Percentiles rank a stretch among this genome's conserved stretches.
phyloP scores from a whole-genome alignment of 1,139 yeast genomes.

The Protomyces inouyei region DNA sequence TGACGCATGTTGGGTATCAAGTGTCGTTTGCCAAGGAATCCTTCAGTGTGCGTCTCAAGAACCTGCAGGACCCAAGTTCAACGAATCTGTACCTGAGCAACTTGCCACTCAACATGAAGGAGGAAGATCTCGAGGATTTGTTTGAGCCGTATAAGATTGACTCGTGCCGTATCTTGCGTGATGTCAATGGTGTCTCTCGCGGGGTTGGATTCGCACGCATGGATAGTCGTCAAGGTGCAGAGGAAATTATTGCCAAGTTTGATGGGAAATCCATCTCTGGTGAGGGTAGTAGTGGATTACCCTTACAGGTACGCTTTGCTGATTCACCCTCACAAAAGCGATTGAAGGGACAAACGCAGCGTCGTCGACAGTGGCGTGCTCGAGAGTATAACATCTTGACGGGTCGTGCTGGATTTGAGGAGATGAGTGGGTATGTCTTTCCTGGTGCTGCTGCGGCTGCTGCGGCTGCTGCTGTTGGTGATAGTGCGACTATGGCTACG shows the following conservation, averaged over 20 bases:
- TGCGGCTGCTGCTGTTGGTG: background rate
- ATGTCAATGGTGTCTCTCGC: slow-evolving; percentile 32
- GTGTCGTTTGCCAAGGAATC: slow-evolving; percentile 36
- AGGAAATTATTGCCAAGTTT: slow-evolving; percentile 32
- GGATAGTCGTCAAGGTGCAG: slow-evolving; percentile 32
- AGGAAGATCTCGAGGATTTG: slow-evolving; percentile 32
- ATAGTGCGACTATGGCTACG: background rate
- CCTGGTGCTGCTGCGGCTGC: background rate
- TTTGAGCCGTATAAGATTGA: slow-evolving; percentile 32
- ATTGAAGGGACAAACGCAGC: slow-evolving; percentile 33
- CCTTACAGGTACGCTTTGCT: slow-evolving; percentile 35
- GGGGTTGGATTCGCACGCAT: slow-evolving; percentile 36
- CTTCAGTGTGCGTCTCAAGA: slow-evolving; percentile 34
- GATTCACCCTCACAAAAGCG: slow-evolving; percentile 32
- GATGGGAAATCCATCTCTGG: slow-evolving; percentile 31
- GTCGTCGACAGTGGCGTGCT: slow-evolving; percentile 35
- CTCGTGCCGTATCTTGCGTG: slow-evolving; percentile 34
- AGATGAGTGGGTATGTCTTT: background rate
- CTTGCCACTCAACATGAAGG: slow-evolving; percentile 34
- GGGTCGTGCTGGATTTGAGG: slow-evolving; percentile 3
- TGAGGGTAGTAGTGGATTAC: slow-evolving; percentile 30
- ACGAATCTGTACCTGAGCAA: slow-evolving; percentile 35
- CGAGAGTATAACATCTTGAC: slow-evolving; percentile 33
- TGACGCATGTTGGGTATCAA: slow-evolving; percentile 34
- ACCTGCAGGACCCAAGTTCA: slow-evolving; percentile 34